A percentile compares a stretch with the other conserved stretches of the same genome.
phyloP scores from a whole-genome alignment of 1,284 basidiomycete genomes.

The Rhizoctonia solani region DNA sequence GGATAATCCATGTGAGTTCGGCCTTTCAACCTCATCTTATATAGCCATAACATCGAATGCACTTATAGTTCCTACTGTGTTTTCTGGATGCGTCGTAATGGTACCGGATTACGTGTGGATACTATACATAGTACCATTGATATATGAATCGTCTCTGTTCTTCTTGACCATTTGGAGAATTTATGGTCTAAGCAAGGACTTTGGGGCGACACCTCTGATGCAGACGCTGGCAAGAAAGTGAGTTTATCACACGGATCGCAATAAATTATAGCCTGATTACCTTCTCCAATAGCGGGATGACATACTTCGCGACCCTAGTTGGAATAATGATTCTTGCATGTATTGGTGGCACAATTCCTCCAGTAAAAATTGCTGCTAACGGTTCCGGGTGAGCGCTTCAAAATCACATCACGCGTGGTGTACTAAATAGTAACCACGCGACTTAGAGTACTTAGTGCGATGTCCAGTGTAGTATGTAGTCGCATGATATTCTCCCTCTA shows the following conservation, averaged over 20 bases:
- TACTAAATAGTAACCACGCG: background rate
- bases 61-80: background rate
- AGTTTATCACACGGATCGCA: background rate
- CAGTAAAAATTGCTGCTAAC: background rate
- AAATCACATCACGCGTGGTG: too few species aligned
- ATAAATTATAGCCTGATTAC: background rate
- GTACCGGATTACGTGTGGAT: constrained; percentile 1
- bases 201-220: background rate
- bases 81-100: constrained; percentile 9
- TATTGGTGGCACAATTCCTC: background rate
- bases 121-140: background rate
- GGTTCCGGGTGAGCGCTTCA: constrained; percentile 20
- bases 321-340: background rate
- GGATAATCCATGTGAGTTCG: background rate
- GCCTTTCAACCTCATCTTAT: background rate
- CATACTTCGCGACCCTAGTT: background rate
- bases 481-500: constrained; percentile 13
- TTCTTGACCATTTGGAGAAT: background rate
- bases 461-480: constrained; percentile 5
- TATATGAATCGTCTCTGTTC: background rate
- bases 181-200: background rate
- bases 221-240: constrained; percentile 1
- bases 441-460: background rate
- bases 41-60: background rate
- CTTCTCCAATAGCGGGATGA: background rate